These are phyloP conservation scores for Aegilops umbellulata DNA, from an alignment of 176 grass and related monocot genomes.

Conservation along the genomic window DNA sequence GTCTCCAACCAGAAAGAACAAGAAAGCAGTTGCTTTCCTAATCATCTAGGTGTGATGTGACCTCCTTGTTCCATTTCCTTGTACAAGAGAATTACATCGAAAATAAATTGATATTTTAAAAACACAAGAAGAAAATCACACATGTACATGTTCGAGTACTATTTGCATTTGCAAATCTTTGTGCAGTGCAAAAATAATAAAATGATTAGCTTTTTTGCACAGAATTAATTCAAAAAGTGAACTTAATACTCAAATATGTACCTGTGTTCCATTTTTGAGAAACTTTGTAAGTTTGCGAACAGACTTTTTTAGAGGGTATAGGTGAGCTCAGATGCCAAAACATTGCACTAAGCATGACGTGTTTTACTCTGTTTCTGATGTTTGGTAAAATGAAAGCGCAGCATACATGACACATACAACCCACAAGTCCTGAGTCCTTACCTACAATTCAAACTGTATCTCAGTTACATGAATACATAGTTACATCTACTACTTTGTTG, in stretches of 20 bases:
- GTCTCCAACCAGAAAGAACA: conserved; percentile 6
- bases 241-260: background rate
- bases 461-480: background rate
- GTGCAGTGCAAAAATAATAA: background rate
- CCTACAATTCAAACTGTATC: background rate
- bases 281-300: background rate
- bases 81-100: background rate
- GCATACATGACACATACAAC: background rate
- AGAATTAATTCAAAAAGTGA: background rate
- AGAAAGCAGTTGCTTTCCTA: background rate
- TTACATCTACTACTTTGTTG: background rate
- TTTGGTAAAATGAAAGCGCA: background rate
- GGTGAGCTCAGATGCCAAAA: background rate
- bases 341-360: background rate
- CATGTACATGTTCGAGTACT: background rate
- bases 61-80: conserved; percentile 1
- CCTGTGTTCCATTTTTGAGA: background rate
- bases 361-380: background rate
- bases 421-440: background rate
- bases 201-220: conserved; percentile 5
- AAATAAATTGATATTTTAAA: background rate
- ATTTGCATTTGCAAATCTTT: background rate
- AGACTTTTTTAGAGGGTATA: background rate
- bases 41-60: conserved; percentile 6
- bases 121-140: background rate